Evolutionary conservation across 2,329 filamentous ascomycete genomes (phyloP).

Genomic region (Claviceps arundinis): DNA sequence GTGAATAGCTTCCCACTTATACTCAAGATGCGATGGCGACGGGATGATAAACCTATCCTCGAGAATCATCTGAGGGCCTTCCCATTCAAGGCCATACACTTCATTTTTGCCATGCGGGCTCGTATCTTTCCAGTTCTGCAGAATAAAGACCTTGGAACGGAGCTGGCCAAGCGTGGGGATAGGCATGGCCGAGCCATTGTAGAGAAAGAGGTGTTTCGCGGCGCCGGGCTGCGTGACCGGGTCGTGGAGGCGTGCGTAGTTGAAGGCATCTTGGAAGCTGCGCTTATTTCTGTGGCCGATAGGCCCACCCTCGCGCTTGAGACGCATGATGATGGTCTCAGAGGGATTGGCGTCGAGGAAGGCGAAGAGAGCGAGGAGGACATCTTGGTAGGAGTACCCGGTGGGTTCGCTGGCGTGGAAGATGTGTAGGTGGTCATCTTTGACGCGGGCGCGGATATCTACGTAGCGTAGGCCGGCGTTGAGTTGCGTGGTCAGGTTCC

Average conservation of each 20-base stretch:
- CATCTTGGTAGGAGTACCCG: slow-evolving; percentile 29
- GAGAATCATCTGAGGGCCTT: slow-evolving; percentile 28
- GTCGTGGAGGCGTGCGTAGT: slow-evolving; percentile 23
- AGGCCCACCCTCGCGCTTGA: slow-evolving; percentile 33
- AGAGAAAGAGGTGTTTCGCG: slow-evolving; percentile 22
- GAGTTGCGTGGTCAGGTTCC: slow-evolving; percentile 30
- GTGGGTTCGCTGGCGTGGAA: slow-evolving; percentile 34
- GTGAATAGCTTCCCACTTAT: slow-evolving; percentile 33
- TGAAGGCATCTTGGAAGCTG: slow-evolving; percentile 33
- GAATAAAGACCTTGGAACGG: slow-evolving; percentile 31
- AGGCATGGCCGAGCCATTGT: slow-evolving; percentile 14
- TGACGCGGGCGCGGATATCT: slow-evolving; percentile 32
- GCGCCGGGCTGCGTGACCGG: slow-evolving; percentile 22
- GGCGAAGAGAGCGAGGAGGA: slow-evolving; percentile 28
- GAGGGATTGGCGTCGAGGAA: slow-evolving; percentile 32
- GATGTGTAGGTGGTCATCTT: slow-evolving; percentile 29
- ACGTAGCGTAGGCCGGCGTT: slow-evolving; percentile 34
- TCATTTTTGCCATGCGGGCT: no score
- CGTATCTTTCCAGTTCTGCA: slow-evolving; percentile 30
- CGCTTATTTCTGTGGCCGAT: slow-evolving; percentile 21
- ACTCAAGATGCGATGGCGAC: slow-evolving; percentile 27
- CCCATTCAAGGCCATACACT: slow-evolving; percentile 32
- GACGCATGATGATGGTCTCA: slow-evolving; percentile 35
- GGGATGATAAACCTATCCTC: slow-evolving; percentile 35
- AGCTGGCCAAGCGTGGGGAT: slow-evolving; percentile 32